Evolutionary conservation across 805 yeast species (phyloP).

Genomic region (Ogataea saltuana): DNA sequence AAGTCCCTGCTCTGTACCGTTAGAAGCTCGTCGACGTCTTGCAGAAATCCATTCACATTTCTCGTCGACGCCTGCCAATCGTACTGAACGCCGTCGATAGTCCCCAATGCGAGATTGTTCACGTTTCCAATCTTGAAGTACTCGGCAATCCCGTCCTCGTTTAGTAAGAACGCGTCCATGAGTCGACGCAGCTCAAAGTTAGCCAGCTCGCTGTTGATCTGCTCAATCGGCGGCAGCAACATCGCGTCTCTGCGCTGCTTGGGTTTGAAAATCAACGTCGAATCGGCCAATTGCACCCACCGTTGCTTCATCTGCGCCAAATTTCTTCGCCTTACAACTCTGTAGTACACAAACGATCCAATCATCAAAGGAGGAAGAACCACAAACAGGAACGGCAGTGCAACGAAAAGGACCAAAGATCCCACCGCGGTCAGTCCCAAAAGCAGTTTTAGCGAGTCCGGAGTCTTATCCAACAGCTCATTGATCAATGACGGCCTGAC

Average conservation of each 20-base stretch:
- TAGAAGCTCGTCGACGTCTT: constrained; percentile 28
- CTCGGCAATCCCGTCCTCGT: constrained; percentile 33
- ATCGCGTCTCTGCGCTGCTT: constrained; percentile 10
- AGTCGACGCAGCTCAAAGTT: constrained; percentile 34
- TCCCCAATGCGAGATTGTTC: constrained; percentile 32
- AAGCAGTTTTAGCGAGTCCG: constrained; percentile 33
- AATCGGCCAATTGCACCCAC: constrained; percentile 29
- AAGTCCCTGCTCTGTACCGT: constrained; percentile 32
- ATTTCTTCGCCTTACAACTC: constrained; percentile 14
- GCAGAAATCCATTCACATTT: constrained; percentile 23
- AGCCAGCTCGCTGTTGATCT: constrained; percentile 32
- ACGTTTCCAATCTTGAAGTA: constrained; percentile 24
- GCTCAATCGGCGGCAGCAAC: constrained; percentile 29
- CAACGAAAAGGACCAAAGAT: constrained; percentile 34
- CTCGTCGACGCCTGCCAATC: constrained; percentile 24
- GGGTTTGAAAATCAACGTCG: constrained; percentile 30
- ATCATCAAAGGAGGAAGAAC: constrained; percentile 35
- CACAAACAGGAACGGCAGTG: constrained; percentile 33
- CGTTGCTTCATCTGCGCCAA: constrained; percentile 19
- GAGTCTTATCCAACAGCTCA: constrained; percentile 26
- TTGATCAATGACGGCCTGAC: constrained; percentile 18
- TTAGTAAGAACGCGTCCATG: constrained; percentile 32
- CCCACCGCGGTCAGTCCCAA: constrained; percentile 29
- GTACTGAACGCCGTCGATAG: constrained; percentile 32
- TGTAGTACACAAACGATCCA: constrained; percentile 27